Percentiles rank a stretch among this genome's conserved stretches.
These are phyloP conservation scores for Saturnispora mendoncae DNA, from an alignment of 805 yeast genomes.

Conservation along the genomic window DNA sequence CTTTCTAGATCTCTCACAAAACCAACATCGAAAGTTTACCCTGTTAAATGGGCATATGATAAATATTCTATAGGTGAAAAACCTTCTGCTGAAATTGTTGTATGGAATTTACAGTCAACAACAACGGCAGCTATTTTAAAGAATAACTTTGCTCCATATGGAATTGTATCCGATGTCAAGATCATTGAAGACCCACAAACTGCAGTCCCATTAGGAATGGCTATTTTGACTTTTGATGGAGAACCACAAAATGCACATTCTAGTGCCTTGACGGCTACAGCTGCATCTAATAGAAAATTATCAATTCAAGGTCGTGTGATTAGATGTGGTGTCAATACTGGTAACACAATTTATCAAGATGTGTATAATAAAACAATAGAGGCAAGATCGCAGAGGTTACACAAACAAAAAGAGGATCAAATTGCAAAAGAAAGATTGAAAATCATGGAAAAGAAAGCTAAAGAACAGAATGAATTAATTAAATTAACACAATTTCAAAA, in stretches of 20 bases:
- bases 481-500: not conserved
- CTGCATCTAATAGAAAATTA: slow-evolving; percentile 32
- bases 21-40: slow-evolving; percentile 12
- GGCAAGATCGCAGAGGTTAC: slow-evolving; percentile 31
- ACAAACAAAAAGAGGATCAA: slow-evolving; percentile 27
- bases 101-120: slow-evolving; percentile 55
- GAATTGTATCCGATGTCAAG: slow-evolving; percentile 51
- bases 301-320: slow-evolving; percentile 46
- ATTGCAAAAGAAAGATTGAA: slow-evolving; percentile 14
- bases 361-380: slow-evolving; percentile 25
- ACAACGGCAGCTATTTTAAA: slow-evolving; percentile 37
- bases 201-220: slow-evolving; percentile 73
- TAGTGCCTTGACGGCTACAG: slow-evolving; percentile 38
- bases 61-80: slow-evolving; percentile 65
- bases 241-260: slow-evolving; percentile 39
- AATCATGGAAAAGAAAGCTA: slow-evolving; percentile 12
- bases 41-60: slow-evolving; percentile 37
- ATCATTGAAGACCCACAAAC: slow-evolving; percentile 61
- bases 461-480: not conserved
- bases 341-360: slow-evolving; percentile 30
- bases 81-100: slow-evolving; percentile 60
- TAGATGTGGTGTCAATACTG: slow-evolving; percentile 43
- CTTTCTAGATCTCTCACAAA: not conserved
- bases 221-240: slow-evolving; percentile 54
- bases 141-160: slow-evolving; percentile 53